Base-by-base conservation (phyloP, 352 stramenopile genomes). In the Phytophthora crassamura region DNA sequence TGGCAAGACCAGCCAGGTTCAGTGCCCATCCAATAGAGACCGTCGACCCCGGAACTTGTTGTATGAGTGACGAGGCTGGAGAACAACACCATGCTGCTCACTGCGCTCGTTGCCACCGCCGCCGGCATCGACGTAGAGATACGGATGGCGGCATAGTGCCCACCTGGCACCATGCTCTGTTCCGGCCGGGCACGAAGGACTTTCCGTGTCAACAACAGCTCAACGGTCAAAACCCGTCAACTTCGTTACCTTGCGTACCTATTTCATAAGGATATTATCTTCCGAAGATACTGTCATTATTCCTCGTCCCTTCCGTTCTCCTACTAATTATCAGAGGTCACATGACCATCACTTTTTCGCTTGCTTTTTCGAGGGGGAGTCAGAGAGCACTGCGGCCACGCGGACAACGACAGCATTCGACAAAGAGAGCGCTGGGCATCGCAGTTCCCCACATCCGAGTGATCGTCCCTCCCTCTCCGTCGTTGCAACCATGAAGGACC, bases 401-500 rank as follows among this genome's bases (percentile, higher is more conserved):
- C 41, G 33, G 54, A 46, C 52, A 35, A 67, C 66, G 18, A 70
- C 60, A 16, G 69, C 64, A 74, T 70, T 76, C 59, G 58, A 22
- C 43, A 74, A 76, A 76, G 53, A 76, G 67, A 75, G 57, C 18
- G 22, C 50, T 64, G 51, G 39, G 18, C 30, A 39, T 36, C 32
- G 42, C 33, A 45, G 39, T 30, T 30, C 25, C 25, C 25, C 35
- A 40, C 20, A 30, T 32, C 49, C 64, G 48, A 71, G 61, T 70
- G 60, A 71, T 63, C 63, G 54, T 67, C 48, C 7, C 34, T 58
- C 25, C 36, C 36, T 15, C 30, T 10, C 40, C 49, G 8, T 32
- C 28, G 22, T 35, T 41, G 38, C 33, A 42, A 67, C 59, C 61
- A 82, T 78, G 70, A 82, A 82, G 63, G 86, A 95, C 77, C 68